phyloP scores from a whole-genome alignment of 495 filamentous ascomycete genomes.

The Trypethelium eluteriae region DNA sequence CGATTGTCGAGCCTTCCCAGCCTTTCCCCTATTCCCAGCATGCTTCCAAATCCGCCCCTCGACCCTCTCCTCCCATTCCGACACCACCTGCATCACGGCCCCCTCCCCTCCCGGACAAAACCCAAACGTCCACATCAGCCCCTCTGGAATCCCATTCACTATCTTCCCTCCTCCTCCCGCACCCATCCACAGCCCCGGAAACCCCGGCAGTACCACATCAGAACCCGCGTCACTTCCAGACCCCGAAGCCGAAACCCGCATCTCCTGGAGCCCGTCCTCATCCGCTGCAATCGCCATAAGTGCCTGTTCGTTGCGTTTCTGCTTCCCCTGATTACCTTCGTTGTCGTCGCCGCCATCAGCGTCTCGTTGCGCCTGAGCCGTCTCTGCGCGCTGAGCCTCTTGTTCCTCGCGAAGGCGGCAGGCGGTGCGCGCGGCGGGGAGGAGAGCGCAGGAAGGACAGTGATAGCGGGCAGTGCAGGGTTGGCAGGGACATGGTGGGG shows the following conservation, averaged over 20 bases:
- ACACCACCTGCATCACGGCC: neutral
- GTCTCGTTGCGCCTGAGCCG: neutral
- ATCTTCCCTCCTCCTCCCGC: neutral
- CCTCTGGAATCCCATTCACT: constrained; percentile 9
- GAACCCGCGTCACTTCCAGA: neutral
- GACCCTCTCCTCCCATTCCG: neutral
- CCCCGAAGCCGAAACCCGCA: neutral
- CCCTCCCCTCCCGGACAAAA: neutral
- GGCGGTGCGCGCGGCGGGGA: neutral
- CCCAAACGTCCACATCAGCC: constrained; percentile 2
- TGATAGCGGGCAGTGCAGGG: constrained; percentile 1
- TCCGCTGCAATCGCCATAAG: neutral
- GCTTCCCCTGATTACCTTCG: neutral
- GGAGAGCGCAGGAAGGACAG: neutral
- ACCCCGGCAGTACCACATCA: neutral
- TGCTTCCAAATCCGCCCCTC: too few relatives aligned
- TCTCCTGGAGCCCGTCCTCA: neutral
- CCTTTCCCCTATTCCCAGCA: too few relatives aligned
- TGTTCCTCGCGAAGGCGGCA: constrained; percentile 3
- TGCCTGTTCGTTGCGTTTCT: neutral
- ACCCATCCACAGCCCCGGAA: neutral
- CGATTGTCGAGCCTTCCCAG: neutral
- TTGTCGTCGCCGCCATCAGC: neutral
- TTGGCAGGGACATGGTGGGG: neutral
- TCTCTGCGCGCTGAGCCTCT: neutral